These are phyloP conservation scores for Botrytis sinoallii DNA, from an alignment of 2,329 filamentous ascomycete genomes.

Conservation along the genomic window DNA sequence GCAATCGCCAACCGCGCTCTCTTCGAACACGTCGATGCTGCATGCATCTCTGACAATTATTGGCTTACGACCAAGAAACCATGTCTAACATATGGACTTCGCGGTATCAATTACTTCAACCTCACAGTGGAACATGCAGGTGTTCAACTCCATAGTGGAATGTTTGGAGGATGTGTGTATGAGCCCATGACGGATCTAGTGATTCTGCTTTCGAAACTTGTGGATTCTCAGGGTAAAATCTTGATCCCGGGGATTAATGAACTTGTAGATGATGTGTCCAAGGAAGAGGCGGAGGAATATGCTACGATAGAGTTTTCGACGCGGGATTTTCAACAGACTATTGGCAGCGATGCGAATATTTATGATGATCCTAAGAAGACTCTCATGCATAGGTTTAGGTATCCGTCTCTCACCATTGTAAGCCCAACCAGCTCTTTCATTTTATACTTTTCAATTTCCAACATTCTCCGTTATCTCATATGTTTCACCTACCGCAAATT, in stretches of 20 bases:
- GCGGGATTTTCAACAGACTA: conserved; percentile 1
- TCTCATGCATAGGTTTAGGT: conserved; percentile 9
- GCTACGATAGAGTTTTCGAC: conserved; percentile 5
- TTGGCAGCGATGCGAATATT: background rate
- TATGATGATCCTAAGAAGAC: background rate
- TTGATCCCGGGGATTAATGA: conserved; percentile 4
- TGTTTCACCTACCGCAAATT: background rate
- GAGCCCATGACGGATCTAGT: conserved; percentile 14
- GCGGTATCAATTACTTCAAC: conserved; percentile 13
- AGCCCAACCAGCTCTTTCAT: background rate
- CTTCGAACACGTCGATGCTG: background rate
- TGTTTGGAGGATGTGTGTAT: conserved; percentile 9
- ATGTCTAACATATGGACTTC: conserved; percentile 8
- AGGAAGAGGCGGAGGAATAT: background rate
- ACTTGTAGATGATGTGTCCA: background rate
- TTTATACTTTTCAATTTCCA: background rate
- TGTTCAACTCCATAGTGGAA: conserved; percentile 1
- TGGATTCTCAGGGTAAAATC: conserved; percentile 4
- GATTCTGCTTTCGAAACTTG: conserved; percentile 1
- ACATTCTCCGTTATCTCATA: background rate
- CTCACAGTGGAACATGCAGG: background rate
- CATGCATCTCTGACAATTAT: conserved; percentile 16
- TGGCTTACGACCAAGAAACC: conserved; percentile 14
- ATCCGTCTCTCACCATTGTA: background rate
- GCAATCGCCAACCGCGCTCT: background rate